A percentile compares a stretch with the other conserved stretches of the same genome.
phyloP scores from a whole-genome alignment of 352 stramenopile genomes.

The Chrysophaeum taylorii region DNA sequence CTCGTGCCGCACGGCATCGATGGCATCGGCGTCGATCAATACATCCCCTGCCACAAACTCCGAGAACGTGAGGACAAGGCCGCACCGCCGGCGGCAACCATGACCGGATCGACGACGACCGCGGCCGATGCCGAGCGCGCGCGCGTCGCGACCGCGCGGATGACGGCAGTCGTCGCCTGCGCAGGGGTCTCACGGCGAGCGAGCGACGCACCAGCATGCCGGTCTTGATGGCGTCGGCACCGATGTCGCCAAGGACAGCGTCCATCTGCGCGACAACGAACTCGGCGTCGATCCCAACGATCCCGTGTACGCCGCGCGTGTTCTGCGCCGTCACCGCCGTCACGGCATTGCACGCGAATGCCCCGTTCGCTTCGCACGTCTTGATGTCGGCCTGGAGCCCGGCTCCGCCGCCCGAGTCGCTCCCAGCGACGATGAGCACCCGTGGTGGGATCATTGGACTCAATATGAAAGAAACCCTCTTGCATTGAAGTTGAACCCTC shows the following conservation, averaged over 20 bases:
- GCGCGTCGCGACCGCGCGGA: conserved; percentile 40
- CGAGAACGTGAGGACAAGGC: no score
- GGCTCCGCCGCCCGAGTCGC: conserved; percentile 48
- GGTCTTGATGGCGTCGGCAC: conserved; percentile 55
- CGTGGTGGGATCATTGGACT: no score
- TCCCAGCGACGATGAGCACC: conserved; percentile 54
- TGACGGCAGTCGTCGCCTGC: conserved; percentile 45
- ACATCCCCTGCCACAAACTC: no score
- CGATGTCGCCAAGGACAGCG: conserved; percentile 57
- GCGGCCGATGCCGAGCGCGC: conserved; percentile 24
- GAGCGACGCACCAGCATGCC: no score
- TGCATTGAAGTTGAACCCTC: no score
- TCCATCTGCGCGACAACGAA: conserved; percentile 48
- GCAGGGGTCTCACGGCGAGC: no score
- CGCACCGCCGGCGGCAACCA: conserved; percentile 52
- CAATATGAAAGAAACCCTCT: no score
- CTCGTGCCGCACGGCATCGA: conserved; percentile 35
- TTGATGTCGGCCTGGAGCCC: conserved; percentile 62
- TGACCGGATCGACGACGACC: conserved; percentile 55
- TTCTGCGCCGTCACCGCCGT: conserved; percentile 49
- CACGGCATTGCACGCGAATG: conserved; percentile 45
- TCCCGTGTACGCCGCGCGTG: conserved; percentile 20
- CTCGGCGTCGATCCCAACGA: conserved; percentile 44
- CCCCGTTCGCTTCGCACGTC: conserved; percentile 46
- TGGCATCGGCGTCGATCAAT: conserved; percentile 42